Conservation (phyloP, 768 basidiomycete genomes). For the Leccinellum luteum region DNA sequence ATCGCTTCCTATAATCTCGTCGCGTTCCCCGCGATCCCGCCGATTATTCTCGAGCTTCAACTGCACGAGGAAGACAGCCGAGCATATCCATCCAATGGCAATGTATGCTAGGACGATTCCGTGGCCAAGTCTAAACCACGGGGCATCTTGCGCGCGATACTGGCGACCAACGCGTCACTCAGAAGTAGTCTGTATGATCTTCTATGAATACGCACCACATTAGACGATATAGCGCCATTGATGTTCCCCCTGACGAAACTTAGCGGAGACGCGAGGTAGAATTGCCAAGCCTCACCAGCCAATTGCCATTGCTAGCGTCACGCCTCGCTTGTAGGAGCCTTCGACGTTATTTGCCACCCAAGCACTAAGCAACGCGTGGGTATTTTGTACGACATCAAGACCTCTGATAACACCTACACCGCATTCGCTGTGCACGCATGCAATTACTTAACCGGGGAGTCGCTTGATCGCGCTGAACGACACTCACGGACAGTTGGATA, state of each 20-base stretch:
- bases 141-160: slow-evolving; percentile 64
- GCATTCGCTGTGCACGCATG: slow-evolving; percentile 40
- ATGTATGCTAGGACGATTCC: slow-evolving; percentile 71
- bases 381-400: slow-evolving; percentile 7
- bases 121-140: slow-evolving; percentile 70
- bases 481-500: slow-evolving; percentile 47
- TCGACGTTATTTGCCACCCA: slow-evolving; percentile 75
- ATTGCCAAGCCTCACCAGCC: slow-evolving; percentile 39
- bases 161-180: slow-evolving; percentile 20
- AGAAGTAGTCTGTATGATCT: not conserved
- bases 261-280: slow-evolving; percentile 15
- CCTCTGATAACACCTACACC: slow-evolving; percentile 37
- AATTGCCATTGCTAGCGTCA: slow-evolving; percentile 68
- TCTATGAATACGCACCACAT: slow-evolving; percentile 48
- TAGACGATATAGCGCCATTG: slow-evolving; percentile 66
- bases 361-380: slow-evolving; percentile 38
- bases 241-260: slow-evolving; percentile 48
- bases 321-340: slow-evolving; percentile 70
- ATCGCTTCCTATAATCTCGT: slow-evolving; percentile 58
- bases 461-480: not conserved
- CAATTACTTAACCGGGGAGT: not conserved
- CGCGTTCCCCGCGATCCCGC: slow-evolving; percentile 64
- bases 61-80: slow-evolving; percentile 44
- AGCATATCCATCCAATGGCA: slow-evolving; percentile 57
- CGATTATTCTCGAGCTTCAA: slow-evolving; percentile 58